Evolutionary conservation across 2,329 filamentous ascomycete species (phyloP).

Genomic region (Ophiostoma ips): DNA sequence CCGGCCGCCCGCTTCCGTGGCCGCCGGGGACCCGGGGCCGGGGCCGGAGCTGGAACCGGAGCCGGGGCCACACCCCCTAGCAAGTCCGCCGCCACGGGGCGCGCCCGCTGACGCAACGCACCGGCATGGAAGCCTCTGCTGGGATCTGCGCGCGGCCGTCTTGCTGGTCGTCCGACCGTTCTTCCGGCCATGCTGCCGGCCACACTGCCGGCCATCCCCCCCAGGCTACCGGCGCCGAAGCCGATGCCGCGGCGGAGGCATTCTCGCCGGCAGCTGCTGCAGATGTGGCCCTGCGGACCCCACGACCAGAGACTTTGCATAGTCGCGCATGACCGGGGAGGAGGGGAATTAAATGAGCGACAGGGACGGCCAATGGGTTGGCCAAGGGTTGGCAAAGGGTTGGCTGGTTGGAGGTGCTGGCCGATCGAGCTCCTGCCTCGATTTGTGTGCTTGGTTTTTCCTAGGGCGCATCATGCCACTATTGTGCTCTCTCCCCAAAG

Average conservation of each 20-base stretch:
- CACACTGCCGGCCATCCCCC: too few relatives aligned
- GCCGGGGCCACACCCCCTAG: too few relatives aligned
- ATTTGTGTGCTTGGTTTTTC: not conserved
- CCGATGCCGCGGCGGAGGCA: conserved; percentile 32
- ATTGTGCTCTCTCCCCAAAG: not conserved
- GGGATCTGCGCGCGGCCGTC: not conserved
- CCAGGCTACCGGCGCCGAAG: not conserved
- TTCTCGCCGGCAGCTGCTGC: conserved; percentile 46
- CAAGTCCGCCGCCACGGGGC: not conserved
- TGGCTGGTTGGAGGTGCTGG: not conserved
- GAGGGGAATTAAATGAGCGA: not conserved
- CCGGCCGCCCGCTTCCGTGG: not conserved
- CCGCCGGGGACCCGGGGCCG: not conserved
- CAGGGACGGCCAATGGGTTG: too few relatives aligned
- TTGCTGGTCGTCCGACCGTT: not conserved
- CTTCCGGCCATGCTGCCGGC: not conserved
- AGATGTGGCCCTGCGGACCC: conserved; percentile 48
- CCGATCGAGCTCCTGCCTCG: not conserved
- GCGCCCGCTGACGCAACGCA: not conserved
- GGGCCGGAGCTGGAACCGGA: too few relatives aligned
- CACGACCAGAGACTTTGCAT: conserved; percentile 61
- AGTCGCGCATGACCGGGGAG: conserved; percentile 22
- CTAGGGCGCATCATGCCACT: conserved; percentile 11
- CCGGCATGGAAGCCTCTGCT: not conserved
- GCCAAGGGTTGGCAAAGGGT: not conserved